Base-by-base conservation (phyloP, 1,284 basidiomycete species). In the Somion occarium region DNA sequence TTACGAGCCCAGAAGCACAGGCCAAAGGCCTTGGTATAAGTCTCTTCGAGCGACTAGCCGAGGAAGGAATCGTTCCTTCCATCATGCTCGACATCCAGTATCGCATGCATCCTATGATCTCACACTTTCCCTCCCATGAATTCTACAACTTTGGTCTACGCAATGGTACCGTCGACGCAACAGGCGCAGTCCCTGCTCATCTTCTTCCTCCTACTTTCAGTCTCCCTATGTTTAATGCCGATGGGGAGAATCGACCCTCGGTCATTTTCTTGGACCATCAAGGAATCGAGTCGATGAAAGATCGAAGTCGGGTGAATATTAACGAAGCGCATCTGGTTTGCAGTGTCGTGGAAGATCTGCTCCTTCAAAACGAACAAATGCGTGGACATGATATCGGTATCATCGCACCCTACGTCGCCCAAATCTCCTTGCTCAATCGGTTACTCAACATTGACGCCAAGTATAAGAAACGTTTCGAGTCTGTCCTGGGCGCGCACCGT, bases 81-180 rank as follows among this genome's bases (percentile, higher is more conserved):
- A 80, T 91, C 57, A 94, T 96, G 88, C 82, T 98, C 53, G 85
- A 96, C 62, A 80, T 84, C 22, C 94, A 98, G 68, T 96, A 97
- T 64, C 86, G 94, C 41, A 97, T 98, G 95, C 93, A 96, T 62
- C 95, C 94, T 3, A 72, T 73, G 37, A 92, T 98, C 56, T 91
- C 93, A 2, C 75, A 76, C 19, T 98, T 97, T 69, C 91, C 94
- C 7, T 88, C 88, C 44, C 65, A 72, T 43, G 85, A 91, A 51
- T 98, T 97, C 66, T 98, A 98, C 72, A 73, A 83, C 49, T 71
- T 74, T 37, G 72, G 75, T 2, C 65, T 96, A 49, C 74, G 74
- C 45, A 85, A 95, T 64, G 93, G 91, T 7, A 88, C 88, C 0
- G 76, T 85, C 12, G 78, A 81, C 60, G 63, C 61, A 2, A 61